A percentile compares a stretch with the other conserved stretches of the same genome.
Evolutionary conservation across 257 asterid genomes (phyloP).

Genomic region (Ophiorrhiza pumila): DNA sequence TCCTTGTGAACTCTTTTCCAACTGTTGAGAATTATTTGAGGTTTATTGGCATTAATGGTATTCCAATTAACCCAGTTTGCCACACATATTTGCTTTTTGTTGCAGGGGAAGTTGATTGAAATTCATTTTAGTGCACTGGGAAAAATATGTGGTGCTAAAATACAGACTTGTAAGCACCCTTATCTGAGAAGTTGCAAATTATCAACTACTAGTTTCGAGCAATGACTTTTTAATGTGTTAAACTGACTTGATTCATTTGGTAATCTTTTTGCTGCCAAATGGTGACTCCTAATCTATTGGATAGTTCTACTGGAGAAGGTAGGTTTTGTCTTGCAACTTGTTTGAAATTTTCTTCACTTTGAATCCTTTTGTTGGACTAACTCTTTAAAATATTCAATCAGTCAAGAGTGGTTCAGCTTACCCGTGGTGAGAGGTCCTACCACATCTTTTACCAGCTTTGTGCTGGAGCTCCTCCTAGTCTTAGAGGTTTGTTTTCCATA

Average conservation of each 20-base stretch:
- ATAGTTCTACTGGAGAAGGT: conserved; percentile 96
- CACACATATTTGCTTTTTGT: neutral
- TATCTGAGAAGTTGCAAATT: conserved; percentile 17
- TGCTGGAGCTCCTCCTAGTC: conserved; percentile 79
- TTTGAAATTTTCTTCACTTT: conserved; percentile 15
- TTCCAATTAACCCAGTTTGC: neutral
- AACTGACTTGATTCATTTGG: conserved; percentile 34
- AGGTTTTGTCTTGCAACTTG: conserved; percentile 22
- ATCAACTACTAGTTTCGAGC: neutral
- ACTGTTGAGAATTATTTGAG: neutral
- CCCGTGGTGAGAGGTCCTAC: conserved; percentile 78
- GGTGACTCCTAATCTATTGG: conserved; percentile 31
- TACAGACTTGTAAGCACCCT: conserved; percentile 75
- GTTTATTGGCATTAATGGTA: neutral
- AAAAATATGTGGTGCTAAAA: conserved; percentile 69
- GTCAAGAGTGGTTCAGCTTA: conserved; percentile 86
- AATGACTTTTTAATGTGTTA: conserved; percentile 5
- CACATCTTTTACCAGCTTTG: conserved; percentile 95
- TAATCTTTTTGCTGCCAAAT: conserved; percentile 35
- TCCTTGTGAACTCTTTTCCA: conserved; percentile 14
- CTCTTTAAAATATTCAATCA: conserved; percentile 41
- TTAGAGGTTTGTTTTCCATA: conserved; percentile 56
- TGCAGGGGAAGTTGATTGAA: conserved; percentile 83
- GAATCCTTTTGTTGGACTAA: conserved; percentile 24
- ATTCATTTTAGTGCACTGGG: conserved; percentile 71